These are phyloP conservation scores for Zymoseptoria passerinii DNA, from an alignment of 2,329 filamentous ascomycete species.

Conservation along the genomic window DNA sequence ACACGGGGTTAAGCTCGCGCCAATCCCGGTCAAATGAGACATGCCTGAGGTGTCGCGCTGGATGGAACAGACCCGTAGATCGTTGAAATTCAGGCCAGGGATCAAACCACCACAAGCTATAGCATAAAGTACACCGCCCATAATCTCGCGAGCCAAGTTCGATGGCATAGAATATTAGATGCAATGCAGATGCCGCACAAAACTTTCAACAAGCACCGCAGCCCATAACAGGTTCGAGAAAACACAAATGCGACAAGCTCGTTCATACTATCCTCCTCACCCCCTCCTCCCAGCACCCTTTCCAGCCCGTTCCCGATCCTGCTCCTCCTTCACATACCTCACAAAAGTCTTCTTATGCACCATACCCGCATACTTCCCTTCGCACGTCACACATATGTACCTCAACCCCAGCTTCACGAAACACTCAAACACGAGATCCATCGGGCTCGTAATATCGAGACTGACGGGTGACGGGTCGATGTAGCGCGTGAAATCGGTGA, in stretches of 20 bases:
- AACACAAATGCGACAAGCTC: conserved; percentile 1
- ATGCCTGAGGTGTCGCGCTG: not conserved
- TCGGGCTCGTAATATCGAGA: conserved; percentile 78
- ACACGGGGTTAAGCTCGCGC: not conserved
- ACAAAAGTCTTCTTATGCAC: conserved; percentile 97
- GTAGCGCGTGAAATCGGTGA: conserved; percentile 71
- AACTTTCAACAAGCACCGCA: not conserved
- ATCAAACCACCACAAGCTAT: not conserved
- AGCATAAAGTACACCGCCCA: no score
- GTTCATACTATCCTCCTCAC: conserved; percentile 1
- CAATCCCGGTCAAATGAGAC: no score
- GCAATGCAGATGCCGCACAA: not conserved
- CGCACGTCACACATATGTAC: conserved; percentile 80
- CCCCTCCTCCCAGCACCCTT: conserved; percentile 3
- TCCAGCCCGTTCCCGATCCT: conserved; percentile 40
- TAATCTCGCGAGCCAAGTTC: no score
- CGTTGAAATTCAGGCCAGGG: not conserved
- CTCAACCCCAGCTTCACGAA: conserved; percentile 89
- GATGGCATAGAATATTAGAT: not conserved
- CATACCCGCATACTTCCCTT: conserved; percentile 82
- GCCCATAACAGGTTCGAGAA: not conserved
- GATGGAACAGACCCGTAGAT: not conserved
- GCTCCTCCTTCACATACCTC: conserved; percentile 80
- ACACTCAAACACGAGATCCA: conserved; percentile 93
- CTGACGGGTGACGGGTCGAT: conserved; percentile 88